Evolutionary conservation across 257 asterid species (phyloP).

Genomic region (Solanum dulcamara): DNA sequence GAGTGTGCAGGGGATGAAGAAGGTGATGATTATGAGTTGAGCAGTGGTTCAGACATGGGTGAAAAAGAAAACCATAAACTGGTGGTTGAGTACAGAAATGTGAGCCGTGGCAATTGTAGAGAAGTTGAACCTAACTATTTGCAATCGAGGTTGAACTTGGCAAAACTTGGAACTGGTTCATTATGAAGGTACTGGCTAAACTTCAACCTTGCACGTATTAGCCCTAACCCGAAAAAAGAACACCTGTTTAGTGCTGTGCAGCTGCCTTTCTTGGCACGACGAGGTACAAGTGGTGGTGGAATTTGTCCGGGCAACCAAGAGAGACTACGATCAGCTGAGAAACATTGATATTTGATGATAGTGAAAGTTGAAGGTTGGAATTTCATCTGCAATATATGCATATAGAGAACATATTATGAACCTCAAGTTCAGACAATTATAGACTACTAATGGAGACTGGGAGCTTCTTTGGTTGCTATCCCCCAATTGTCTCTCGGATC

Average conservation of each 20-base stretch:
- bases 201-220: constrained; percentile 50
- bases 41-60: constrained; percentile 68
- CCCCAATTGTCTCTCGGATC: constrained; percentile 10
- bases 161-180: constrained; percentile 68
- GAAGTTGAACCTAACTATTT: constrained; percentile 37
- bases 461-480: constrained; percentile 16
- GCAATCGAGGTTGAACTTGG: constrained; percentile 43
- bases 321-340: constrained; percentile 30
- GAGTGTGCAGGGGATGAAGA: constrained; percentile 88
- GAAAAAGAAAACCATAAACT: constrained; percentile 41
- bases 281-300: constrained; percentile 69
- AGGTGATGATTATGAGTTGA: constrained; percentile 51
- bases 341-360: constrained; percentile 20
- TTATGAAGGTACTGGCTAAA: constrained; percentile 68
- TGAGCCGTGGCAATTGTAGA: constrained; percentile 28
- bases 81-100: constrained; percentile 44
- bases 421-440: too few relatives aligned
- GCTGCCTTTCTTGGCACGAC: constrained; percentile 61
- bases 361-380: not conserved
- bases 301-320: constrained; percentile 61
- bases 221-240: constrained; percentile 50
- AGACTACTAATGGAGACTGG: too few relatives aligned
- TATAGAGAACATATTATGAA: constrained; percentile 14
- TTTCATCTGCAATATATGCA: constrained; percentile 14
- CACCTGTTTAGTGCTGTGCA: constrained; percentile 53